These are phyloP conservation scores for Scorias spongiosa DNA, from an alignment of 2,329 filamentous ascomycete genomes.

Conservation along the genomic window DNA sequence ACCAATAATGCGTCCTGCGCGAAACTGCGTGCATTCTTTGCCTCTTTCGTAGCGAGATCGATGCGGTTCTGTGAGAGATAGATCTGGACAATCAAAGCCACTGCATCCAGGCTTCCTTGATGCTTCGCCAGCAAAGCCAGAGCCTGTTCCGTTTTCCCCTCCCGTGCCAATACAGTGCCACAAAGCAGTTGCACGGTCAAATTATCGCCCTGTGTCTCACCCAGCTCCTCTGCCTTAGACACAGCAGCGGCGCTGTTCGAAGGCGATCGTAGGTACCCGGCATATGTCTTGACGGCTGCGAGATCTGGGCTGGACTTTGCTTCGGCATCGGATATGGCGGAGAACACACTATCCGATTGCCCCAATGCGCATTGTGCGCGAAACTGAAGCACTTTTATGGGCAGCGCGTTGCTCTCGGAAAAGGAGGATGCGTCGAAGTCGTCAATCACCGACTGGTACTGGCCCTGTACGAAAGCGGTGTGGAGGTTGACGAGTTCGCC, in stretches of 20 bases:
- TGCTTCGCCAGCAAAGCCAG: slow-evolving; percentile 66
- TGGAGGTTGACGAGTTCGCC: slow-evolving; percentile 54
- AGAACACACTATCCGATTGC: slow-evolving; percentile 57
- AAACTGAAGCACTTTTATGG: slow-evolving; percentile 62
- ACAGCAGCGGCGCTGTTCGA: slow-evolving; percentile 23
- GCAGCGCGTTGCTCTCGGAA: slow-evolving; percentile 60
- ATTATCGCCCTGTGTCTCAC: slow-evolving; percentile 54
- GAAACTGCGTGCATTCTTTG: slow-evolving; percentile 73
- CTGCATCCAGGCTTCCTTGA: slow-evolving; percentile 63
- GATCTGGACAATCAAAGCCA: slow-evolving; percentile 82
- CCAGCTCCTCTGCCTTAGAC: slow-evolving; percentile 54
- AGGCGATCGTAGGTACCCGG: slow-evolving; percentile 36
- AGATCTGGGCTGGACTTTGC: slow-evolving; percentile 49
- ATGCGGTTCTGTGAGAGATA: slow-evolving; percentile 82
- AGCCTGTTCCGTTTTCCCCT: slow-evolving; percentile 73
- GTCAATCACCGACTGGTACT: slow-evolving; percentile 64
- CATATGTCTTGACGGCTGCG: slow-evolving; percentile 60
- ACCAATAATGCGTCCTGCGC: slow-evolving; percentile 88
- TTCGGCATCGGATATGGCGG: slow-evolving; percentile 48
- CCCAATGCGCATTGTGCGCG: slow-evolving; percentile 74
- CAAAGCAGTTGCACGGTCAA: slow-evolving; percentile 64
- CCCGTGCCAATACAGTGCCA: slow-evolving; percentile 67
- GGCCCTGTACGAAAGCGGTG: slow-evolving; percentile 56
- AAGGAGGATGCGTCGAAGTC: slow-evolving; percentile 73
- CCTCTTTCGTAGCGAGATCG: slow-evolving; percentile 83